Conservation (phyloP, 1,284 basidiomycete species). For the Melampsora larici-populina region DNA sequence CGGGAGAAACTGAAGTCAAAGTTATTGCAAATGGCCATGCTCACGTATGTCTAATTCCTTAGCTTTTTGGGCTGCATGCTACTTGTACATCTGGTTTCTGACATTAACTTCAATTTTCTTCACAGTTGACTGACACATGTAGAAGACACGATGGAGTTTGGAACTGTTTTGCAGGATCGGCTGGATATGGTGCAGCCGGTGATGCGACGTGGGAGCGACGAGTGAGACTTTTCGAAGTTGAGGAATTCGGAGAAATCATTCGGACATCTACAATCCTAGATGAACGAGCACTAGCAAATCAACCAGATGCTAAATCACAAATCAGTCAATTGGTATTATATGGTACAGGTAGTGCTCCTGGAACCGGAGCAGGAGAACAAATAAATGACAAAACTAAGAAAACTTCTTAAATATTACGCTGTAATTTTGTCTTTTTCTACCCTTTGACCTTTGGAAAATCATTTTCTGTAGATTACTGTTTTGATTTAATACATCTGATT, state of each 20-base stretch:
- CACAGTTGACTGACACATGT: conserved; percentile 37
- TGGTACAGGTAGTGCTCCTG: neutral
- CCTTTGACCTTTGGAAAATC: too few relatives aligned
- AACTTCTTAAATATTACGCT: too few relatives aligned
- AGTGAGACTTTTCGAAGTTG: conserved; percentile 22
- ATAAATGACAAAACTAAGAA: neutral
- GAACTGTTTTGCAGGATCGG: conserved; percentile 29
- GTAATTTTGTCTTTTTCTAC: too few relatives aligned
- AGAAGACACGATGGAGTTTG: conserved; percentile 31
- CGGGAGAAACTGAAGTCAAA: conserved; percentile 44
- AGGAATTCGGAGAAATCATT: conserved; percentile 20
- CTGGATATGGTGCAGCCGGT: conserved; percentile 9
- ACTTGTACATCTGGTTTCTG: neutral
- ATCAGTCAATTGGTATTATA: neutral
- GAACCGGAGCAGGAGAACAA: neutral
- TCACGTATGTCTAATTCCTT: conserved; percentile 20
- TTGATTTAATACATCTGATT: too few relatives aligned
- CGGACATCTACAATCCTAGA: conserved; percentile 7
- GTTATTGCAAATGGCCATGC: conserved; percentile 50
- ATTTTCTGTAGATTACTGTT: too few relatives aligned
- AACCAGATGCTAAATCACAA: neutral
- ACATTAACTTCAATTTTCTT: neutral
- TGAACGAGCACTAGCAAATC: neutral
- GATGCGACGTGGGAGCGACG: conserved; percentile 2
- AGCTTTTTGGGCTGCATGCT: neutral